Base-by-base conservation (phyloP, 768 basidiomycete species). In the Auriscalpium vulgare region DNA sequence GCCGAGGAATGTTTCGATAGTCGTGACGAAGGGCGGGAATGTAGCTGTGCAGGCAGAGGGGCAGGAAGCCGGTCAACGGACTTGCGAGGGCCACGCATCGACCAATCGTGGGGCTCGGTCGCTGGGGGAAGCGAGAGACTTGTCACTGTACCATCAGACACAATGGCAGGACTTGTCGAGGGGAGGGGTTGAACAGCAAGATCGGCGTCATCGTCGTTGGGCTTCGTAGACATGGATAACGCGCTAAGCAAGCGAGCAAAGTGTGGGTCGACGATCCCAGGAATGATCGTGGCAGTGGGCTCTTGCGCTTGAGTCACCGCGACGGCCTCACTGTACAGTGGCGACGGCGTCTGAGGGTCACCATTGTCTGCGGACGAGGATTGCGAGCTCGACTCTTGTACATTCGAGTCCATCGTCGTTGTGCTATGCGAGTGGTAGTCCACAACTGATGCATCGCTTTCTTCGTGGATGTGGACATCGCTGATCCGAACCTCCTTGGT, bases 331-430 rank as follows among this genome's bases (percentile, higher is more conserved):
- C 74, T 74, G 65, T 78, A 80, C 55, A 78, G 75, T 0, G 83
- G 80, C n/a, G 84, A 85, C 13, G 83, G 83, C 0, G 81, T 84
- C 60, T 81, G 80, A 9, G 79, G 82, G 63, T 79, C 84, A 45
- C 74, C 76, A 54, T 80, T 81, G 58, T 84, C 81, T 37, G 73
- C 75, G 47, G 79, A 84, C 40, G 83, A 84, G 8, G 80, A 77
- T 62, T 83, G 81, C 17, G 84, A 85, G 63, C 81, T 84, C n/a
- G 84, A 83, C 59, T 87, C 84, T 61, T 79, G 81, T 37, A 75
- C 68, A 29, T 57, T 61, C 29, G 54, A 14, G 48, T 64, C 74
- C 60, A 59, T 61, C 57, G 59, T 78, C 69, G 62, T 68, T 65
- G 59, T 23, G 4, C 62, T 55, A 23, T 59, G 63, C 45, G 59